Evolutionary conservation across 345 rosid genomes (phyloP).

Genomic region (Corchorus olitorius): DNA sequence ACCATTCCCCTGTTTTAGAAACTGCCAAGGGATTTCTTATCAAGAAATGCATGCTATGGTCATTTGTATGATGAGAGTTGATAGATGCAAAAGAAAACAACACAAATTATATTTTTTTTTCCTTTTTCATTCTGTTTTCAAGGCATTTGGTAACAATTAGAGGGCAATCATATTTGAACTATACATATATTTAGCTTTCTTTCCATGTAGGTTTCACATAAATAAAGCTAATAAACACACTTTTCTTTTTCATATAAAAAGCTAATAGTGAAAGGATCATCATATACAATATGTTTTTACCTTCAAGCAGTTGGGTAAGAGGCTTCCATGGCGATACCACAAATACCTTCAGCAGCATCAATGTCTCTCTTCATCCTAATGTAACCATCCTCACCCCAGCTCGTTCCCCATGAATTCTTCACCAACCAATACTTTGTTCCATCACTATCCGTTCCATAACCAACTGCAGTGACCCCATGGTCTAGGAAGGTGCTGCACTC

Average conservation of each 20-base stretch:
- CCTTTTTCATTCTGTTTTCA: no score
- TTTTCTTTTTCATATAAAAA: neutral
- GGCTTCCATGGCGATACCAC: conserved; percentile 25
- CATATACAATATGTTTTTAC: neutral
- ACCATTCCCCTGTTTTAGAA: no score
- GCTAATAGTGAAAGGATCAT: neutral
- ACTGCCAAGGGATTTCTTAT: no score
- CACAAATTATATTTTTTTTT: neutral
- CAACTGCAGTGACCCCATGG: conserved; percentile 25
- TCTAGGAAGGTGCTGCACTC: neutral
- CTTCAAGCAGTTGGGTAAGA: conserved; percentile 20
- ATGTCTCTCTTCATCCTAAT: conserved; percentile 13
- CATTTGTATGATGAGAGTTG: neutral
- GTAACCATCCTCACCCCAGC: conserved; percentile 25
- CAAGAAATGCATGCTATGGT: no score
- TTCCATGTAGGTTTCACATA: neutral
- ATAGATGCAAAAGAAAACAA: neutral
- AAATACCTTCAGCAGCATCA: conserved; percentile 14
- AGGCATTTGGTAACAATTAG: neutral
- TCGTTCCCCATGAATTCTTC: conserved; percentile 23
- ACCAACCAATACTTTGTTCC: conserved; percentile 24
- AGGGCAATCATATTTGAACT: neutral
- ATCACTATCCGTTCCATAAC: conserved; percentile 8
- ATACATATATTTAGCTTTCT: conserved; percentile 3
- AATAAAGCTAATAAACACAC: neutral